Conservation (phyloP, 306 rosid genomes). For the Crataegus laevigata region DNA sequence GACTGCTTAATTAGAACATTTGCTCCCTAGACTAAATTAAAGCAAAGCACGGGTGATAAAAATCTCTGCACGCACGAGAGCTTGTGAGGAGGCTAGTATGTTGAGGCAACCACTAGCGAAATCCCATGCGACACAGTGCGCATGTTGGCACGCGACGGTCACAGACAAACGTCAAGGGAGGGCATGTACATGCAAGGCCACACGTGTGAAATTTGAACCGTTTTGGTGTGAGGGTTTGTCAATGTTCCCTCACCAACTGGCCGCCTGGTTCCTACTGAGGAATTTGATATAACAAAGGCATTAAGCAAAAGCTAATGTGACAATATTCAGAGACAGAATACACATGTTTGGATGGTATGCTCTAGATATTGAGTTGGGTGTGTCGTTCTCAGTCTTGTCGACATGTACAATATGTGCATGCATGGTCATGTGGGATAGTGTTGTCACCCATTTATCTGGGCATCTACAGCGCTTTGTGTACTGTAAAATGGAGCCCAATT, state of each 20-base stretch:
- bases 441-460: conserved; percentile 12
- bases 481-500: conserved; percentile 46
- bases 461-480: conserved; percentile 6
- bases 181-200: background rate
- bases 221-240: conserved; percentile 37
- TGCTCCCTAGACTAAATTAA: background rate
- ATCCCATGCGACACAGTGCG: background rate
- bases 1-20: background rate
- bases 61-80: too few species aligned
- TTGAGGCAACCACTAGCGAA: background rate
- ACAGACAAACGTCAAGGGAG: too few species aligned
- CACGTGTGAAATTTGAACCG: conserved; percentile 38
- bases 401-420: background rate
- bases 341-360: background rate
- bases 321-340: conserved; percentile 18
- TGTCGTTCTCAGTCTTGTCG: background rate
- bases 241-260: conserved; percentile 47
- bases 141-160: too few species aligned
- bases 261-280: conserved; percentile 6
- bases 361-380: background rate
- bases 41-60: background rate
- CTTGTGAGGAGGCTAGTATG: background rate
- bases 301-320: conserved; percentile 13
- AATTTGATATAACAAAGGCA: background rate
- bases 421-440: background rate